phyloP scores from a whole-genome alignment of 2,329 filamentous ascomycete species.

The Botryotinia calthae region DNA sequence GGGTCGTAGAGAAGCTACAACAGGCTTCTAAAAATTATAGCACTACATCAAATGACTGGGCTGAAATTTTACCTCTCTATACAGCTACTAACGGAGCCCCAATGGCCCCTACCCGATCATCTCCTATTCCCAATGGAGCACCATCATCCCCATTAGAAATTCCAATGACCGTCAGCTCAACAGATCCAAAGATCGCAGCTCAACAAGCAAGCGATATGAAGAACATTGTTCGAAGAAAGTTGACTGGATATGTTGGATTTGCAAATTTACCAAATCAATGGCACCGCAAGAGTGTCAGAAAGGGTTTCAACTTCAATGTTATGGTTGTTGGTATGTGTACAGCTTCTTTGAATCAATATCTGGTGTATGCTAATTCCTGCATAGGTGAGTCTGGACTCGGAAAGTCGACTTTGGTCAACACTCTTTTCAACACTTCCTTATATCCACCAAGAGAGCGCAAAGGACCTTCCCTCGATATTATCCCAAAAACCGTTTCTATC shows the following conservation, averaged over 20 bases:
- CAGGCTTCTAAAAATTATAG: slow-evolving; percentile 32
- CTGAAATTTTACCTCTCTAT: slow-evolving; percentile 39
- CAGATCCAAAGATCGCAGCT: slow-evolving; percentile 40
- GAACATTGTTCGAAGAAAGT: slow-evolving; percentile 97
- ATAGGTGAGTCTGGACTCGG: slow-evolving; percentile 96
- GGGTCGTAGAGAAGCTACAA: slow-evolving; percentile 30
- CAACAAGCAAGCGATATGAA: slow-evolving; percentile 41
- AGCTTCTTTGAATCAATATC: background rate
- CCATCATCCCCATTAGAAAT: slow-evolving; percentile 32
- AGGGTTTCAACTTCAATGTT: slow-evolving; percentile 99
- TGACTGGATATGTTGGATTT: slow-evolving; percentile 98
- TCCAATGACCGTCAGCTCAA: slow-evolving; percentile 39
- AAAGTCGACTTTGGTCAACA: slow-evolving; percentile 99
- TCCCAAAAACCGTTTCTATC: slow-evolving; percentile 95
- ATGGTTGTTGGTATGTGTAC: slow-evolving; percentile 93
- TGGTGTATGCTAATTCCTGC: slow-evolving; percentile 26
- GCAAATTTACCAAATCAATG: slow-evolving; percentile 99
- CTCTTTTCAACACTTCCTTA: slow-evolving; percentile 97
- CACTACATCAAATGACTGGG: slow-evolving; percentile 34
- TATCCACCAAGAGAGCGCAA: slow-evolving; percentile 99
- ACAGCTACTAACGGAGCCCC: slow-evolving; percentile 39
- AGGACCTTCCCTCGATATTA: slow-evolving; percentile 94
- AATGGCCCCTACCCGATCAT: slow-evolving; percentile 35
- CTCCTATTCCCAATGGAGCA: slow-evolving; percentile 36
- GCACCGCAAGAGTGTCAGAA: slow-evolving; percentile 99